phyloP scores from a whole-genome alignment of 164 flowering plant species.

The Tinospora cordifolia region DNA sequence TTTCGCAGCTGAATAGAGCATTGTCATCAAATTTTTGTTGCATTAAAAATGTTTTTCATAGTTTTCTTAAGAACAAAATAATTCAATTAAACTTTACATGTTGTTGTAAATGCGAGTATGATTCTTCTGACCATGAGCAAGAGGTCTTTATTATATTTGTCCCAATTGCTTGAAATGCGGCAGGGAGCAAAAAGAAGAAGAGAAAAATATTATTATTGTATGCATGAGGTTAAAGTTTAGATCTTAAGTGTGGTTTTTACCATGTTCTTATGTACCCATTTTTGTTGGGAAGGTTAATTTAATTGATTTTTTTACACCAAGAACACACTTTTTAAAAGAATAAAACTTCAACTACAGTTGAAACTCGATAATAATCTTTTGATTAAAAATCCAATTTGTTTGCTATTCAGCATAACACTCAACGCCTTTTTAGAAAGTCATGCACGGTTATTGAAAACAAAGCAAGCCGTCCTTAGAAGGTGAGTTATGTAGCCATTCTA shows the following conservation, averaged over 20 bases:
- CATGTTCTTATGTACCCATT: no score
- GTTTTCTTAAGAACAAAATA: background rate
- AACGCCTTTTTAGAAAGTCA: background rate
- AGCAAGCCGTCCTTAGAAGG: no score
- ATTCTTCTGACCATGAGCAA: background rate
- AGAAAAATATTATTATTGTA: background rate
- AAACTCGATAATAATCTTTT: no score
- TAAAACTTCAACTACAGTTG: no score
- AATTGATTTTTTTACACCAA: no score
- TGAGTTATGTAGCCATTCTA: no score
- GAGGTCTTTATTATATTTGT: background rate
- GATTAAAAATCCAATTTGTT: background rate
- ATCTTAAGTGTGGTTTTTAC: no score
- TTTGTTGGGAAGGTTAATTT: no score
- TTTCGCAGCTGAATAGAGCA: background rate
- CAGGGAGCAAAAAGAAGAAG: background rate
- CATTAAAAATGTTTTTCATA: background rate
- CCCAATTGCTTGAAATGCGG: background rate
- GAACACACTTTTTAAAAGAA: no score
- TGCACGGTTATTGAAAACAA: no score
- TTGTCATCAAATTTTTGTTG: background rate
- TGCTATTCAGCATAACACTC: background rate
- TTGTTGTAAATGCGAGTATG: background rate
- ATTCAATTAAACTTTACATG: background rate
- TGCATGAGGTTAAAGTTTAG: no score